Evolutionary conservation across 371 early-diverging fungal genomes (phyloP), one percentile per base, ranked within the genome.

Genomic region (Neoconidiobolus thromboides): DNA sequence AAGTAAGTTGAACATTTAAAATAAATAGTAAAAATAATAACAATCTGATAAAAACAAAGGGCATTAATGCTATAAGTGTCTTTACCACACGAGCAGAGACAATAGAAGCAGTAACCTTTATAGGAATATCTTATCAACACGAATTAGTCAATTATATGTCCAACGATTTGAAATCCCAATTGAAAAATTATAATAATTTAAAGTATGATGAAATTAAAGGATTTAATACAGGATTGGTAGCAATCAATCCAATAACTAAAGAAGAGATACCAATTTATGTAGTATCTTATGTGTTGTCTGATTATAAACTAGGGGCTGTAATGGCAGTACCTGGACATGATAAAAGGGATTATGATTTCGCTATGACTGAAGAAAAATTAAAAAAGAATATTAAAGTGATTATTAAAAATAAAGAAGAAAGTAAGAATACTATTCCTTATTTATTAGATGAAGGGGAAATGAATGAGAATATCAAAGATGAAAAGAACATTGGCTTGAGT

Each of bases 321-420:
- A 90, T 90, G 90, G 88, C 83, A 43, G 90, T 88, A 1, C 89
- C 90, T 4, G 86, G 78, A 2, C 89, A 89, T 63, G 90, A 89
- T 61, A 72, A 76, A 61, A 75, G 87, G 15, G 90, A 89, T 68
- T 77, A 74, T 64, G 76, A 78, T 46, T 87, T 89, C 66, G 78
- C 68, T 69, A 14, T 62, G 60, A 37, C 80, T 81, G 48, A 55
- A 68, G 4, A 66, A 70, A 1, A 69, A 74, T 0, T 58, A 58
- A 26, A 26, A 26, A 26, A 26, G 26, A 26, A 26, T 26, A 26
- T 62, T 59, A 38, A 81, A 82, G 51, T 53, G 66, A 26, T 26
- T 26, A 26, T 26, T 26, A 26, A 26, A 26, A 26, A 26, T 26
- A 26, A 26, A 26, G 26, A 26, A 26, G 26, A 26, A 26, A 26